Evolutionary conservation across 768 basidiomycete species (phyloP).

Genomic region (Lyophyllum atratum): DNA sequence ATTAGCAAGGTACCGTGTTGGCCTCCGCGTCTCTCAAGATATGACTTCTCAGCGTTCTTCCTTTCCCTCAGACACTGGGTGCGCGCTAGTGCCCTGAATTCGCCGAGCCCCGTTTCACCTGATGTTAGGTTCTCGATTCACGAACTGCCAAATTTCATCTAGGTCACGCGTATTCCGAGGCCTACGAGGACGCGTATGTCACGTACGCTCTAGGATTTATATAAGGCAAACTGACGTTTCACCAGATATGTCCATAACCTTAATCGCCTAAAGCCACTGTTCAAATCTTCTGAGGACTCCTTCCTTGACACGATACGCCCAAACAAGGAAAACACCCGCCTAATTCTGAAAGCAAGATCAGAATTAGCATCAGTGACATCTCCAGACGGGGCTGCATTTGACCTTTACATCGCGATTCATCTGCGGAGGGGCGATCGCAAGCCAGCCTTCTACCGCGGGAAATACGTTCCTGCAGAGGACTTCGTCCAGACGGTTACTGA

Average conservation of each 20-base stretch:
- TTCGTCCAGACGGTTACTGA: constrained; percentile 45
- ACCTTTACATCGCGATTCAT: constrained; percentile 57
- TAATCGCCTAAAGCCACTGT: constrained; percentile 60
- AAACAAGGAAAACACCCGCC: constrained; percentile 40
- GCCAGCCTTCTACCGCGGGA: constrained; percentile 41
- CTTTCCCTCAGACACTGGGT: constrained; percentile 61
- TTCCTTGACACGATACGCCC: constrained; percentile 56
- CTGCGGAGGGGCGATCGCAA: constrained; percentile 63
- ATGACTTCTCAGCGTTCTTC: not conserved
- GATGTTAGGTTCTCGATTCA: constrained; percentile 59
- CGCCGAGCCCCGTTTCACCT: not conserved
- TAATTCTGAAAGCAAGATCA: constrained; percentile 52
- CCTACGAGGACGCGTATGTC: constrained; percentile 66
- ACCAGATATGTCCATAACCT: constrained; percentile 54
- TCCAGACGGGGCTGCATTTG: constrained; percentile 10
- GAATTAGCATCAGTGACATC: constrained; percentile 38
- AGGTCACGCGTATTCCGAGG: constrained; percentile 52
- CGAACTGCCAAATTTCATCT: constrained; percentile 69
- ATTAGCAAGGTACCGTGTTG: constrained; percentile 50
- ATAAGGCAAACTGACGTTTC: constrained; percentile 1
- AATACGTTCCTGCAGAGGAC: constrained; percentile 50
- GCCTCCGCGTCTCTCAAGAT: not conserved
- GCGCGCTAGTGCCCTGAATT: constrained; percentile 12
- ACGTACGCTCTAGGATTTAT: not conserved
- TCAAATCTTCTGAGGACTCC: constrained; percentile 44